Conservation (phyloP, 495 filamentous ascomycete species). For the Podospora australis region DNA sequence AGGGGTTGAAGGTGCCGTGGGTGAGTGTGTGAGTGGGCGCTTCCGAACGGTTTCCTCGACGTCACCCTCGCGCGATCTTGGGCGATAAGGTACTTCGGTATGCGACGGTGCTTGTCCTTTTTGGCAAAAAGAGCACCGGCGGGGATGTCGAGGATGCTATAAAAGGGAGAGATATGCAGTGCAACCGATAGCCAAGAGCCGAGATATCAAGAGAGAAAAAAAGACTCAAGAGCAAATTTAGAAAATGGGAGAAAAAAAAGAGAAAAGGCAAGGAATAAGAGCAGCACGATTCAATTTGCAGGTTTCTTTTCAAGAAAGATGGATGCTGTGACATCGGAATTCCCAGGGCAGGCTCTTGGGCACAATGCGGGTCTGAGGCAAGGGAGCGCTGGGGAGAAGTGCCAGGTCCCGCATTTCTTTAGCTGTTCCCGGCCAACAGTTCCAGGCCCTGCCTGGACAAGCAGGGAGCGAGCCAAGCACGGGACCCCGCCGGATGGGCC, state of each 20-base stretch:
- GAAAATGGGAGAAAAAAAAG: conserved; percentile 1
- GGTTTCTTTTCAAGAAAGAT: neutral
- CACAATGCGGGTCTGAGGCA: conserved; percentile 4
- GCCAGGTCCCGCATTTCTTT: too few relatives aligned
- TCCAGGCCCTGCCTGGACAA: conserved; percentile 1
- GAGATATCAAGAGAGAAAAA: too few relatives aligned
- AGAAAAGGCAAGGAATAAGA: neutral
- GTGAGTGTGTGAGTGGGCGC: neutral
- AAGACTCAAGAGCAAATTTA: neutral
- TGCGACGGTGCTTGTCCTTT: too few relatives aligned
- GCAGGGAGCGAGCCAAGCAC: neutral
- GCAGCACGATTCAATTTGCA: conserved; percentile 2
- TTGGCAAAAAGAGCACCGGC: too few relatives aligned
- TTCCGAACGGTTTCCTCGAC: conserved; percentile 2
- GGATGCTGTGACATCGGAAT: conserved; percentile 18
- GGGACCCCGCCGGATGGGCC: conserved; percentile 3
- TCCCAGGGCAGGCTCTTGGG: conserved; percentile 19
- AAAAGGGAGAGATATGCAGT: too few relatives aligned
- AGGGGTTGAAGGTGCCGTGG: neutral
- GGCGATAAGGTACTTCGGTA: too few relatives aligned
- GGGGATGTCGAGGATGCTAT: too few relatives aligned
- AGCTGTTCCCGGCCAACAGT: conserved; percentile 4
- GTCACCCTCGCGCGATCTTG: conserved; percentile 6
- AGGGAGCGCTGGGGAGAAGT: neutral
- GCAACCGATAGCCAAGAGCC: too few relatives aligned